phyloP scores from a whole-genome alignment of 1,284 basidiomycete species.

The Spongispora temasekensis region DNA sequence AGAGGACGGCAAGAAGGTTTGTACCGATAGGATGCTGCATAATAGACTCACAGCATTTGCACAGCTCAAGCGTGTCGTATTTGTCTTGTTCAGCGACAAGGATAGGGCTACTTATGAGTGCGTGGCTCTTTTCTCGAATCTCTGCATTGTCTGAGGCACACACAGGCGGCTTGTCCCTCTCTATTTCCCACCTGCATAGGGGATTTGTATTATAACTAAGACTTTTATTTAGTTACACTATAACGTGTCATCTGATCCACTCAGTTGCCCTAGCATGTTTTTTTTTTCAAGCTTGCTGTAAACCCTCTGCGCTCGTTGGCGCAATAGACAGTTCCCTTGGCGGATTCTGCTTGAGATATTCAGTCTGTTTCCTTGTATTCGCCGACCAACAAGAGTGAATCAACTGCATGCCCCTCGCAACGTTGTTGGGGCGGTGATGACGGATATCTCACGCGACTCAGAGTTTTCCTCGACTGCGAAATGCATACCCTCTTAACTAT shows the following conservation, averaged over 20 bases:
- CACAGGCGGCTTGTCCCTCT: constrained; percentile 56
- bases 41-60: constrained; percentile 24
- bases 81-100: constrained; percentile 67
- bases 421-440: no score
- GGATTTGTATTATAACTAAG: no score
- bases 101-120: constrained; percentile 69
- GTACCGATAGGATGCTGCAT: neutral
- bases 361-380: no score
- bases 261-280: neutral
- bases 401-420: no score
- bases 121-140: constrained; percentile 26
- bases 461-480: neutral
- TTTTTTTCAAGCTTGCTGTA: no score
- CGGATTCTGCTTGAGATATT: no score
- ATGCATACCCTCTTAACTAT: constrained; percentile 37
- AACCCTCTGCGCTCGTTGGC: no score
- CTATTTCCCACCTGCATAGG: constrained; percentile 47
- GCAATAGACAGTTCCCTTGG: no score
- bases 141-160: neutral
- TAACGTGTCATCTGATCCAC: no score
- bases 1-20: constrained; percentile 51
- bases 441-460: no score
- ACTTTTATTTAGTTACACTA: no score
- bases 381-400: no score
- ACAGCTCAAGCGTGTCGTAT: constrained; percentile 75